Base-by-base conservation (phyloP, 345 rosid genomes). In the Syzygium grande region DNA sequence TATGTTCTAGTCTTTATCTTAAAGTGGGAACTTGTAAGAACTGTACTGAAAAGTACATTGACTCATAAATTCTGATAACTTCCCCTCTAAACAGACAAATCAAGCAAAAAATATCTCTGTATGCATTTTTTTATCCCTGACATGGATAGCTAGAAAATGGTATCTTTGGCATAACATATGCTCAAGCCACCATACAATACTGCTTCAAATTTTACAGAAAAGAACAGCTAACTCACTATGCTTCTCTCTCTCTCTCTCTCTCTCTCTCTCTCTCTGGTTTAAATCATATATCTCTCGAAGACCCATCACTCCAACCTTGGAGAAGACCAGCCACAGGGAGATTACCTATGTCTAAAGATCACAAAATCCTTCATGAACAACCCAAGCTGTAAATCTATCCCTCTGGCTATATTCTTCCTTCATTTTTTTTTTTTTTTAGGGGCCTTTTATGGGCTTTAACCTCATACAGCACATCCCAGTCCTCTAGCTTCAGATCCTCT, bases 401-500 rank as follows among this genome's bases (percentile, higher is more conserved):
- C 80, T 73, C 49, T 21, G 27, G 41, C 30, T 53, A 78, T 51
- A n/a, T 86, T 56, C 51, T 84, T 30, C 30, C 84, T 58, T 65
- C 29, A 88, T 59, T 89, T 68, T 90, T n/a, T 85, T 84, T 58
- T 85, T 84, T 89, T 55, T 73, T 9, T 86, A 51, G 86, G 63
- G 46, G 51, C 52, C 58, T 51, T 56, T 59, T 84, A 84, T 19
- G 83, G 83, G 3, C 27, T 30, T 30, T 84, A 25, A 54, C 84
- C 59, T 93, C 89, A 95, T 53, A 93, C 93, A 86, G 92, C 97
- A 90, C 92, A 94, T 2, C 95, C 96, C 89, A 97, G 86, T 15
- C 98, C 99, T 85, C 91, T 95, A 73, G 95, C 95, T 89, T 97
- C 97, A 63, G 98, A 92, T 88, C 93, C 91, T 94, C 94, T 97